phyloP scores from a whole-genome alignment of 306 rosid genomes.

The Macrotyloma uniflorum region DNA sequence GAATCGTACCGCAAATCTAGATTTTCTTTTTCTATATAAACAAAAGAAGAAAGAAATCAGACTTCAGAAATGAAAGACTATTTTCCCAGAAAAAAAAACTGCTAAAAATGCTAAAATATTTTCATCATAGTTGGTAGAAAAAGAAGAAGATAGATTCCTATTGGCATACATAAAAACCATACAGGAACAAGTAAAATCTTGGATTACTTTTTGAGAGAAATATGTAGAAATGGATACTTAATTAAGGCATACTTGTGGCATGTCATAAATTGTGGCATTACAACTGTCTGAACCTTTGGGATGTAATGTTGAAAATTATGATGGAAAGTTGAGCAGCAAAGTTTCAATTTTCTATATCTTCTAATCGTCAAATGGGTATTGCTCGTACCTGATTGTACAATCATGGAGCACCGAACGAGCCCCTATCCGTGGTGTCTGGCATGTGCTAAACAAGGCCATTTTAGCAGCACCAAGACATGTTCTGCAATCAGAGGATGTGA shows the following conservation, averaged over 20 bases:
- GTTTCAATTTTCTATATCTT: not conserved
- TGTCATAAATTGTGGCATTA: too few relatives aligned
- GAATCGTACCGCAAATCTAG: not conserved
- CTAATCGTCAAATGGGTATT: conserved; percentile 72
- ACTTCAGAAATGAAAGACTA: not conserved
- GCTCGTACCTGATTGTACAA: conserved; percentile 74
- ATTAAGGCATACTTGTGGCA: not conserved
- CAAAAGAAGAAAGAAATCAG: not conserved
- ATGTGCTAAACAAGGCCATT: conserved; percentile 43
- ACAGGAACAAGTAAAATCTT: too few relatives aligned
- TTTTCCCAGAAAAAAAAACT: not conserved
- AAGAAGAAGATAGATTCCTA: too few relatives aligned
- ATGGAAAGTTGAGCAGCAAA: not conserved
- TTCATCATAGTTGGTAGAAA: too few relatives aligned
- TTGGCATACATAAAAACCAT: too few relatives aligned
- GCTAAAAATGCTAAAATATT: too few relatives aligned
- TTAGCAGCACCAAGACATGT: conserved; percentile 64
- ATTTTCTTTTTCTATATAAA: not conserved
- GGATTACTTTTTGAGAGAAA: not conserved
- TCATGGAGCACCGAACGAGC: conserved; percentile 64
- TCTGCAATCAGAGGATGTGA: conserved; percentile 62
- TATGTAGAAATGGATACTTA: not conserved
- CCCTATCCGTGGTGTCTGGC: conserved; percentile 58
- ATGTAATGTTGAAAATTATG: not conserved
- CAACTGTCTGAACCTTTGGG: not conserved